Evolutionary conservation across 1,284 basidiomycete species (phyloP).

Genomic region (Ganoderma sp.): DNA sequence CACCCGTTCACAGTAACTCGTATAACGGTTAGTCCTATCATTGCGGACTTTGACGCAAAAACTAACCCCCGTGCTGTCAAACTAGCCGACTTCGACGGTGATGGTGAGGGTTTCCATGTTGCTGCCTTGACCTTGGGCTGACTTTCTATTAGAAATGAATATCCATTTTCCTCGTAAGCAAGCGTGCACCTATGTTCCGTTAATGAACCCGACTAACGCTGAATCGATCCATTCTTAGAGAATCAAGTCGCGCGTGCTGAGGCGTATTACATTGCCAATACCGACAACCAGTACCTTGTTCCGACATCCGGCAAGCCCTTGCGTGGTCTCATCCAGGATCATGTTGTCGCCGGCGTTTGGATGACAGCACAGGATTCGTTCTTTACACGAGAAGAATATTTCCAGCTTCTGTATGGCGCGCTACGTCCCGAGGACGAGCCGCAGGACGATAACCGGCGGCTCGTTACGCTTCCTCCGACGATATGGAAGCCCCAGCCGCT

Average conservation of each 20-base stretch:
- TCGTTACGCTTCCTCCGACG: conserved; percentile 88
- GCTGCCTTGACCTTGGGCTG: conserved; percentile 22
- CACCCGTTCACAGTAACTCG: conserved; percentile 73
- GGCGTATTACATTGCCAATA: conserved; percentile 94
- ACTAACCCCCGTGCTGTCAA: conserved; percentile 16
- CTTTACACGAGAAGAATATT: conserved; percentile 95
- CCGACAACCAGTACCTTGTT: conserved; percentile 98
- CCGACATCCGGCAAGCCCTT: conserved; percentile 98
- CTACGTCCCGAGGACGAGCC: conserved; percentile 85
- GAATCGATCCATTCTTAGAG: conserved; percentile 53
- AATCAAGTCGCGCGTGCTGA: conserved; percentile 94
- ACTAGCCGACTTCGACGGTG: conserved; percentile 97
- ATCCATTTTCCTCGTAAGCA: conserved; percentile 96
- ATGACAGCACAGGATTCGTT: conserved; percentile 98
- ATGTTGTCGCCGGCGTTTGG: conserved; percentile 98
- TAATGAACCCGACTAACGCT: conserved; percentile 14
- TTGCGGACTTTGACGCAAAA: background rate
- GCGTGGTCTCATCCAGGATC: conserved; percentile 98
- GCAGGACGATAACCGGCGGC: conserved; percentile 66
- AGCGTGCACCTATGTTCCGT: conserved; percentile 17
- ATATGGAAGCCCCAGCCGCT: conserved; percentile 90
- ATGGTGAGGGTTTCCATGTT: conserved; percentile 60
- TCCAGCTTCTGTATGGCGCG: conserved; percentile 96
- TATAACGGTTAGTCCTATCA: conserved; percentile 78
- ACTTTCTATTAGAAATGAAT: conserved; percentile 84